Percentiles rank a stretch among this genome's conserved stretches.
These are phyloP conservation scores for Saururus chinensis DNA, from an alignment of 164 flowering plant genomes.

Conservation along the genomic window DNA sequence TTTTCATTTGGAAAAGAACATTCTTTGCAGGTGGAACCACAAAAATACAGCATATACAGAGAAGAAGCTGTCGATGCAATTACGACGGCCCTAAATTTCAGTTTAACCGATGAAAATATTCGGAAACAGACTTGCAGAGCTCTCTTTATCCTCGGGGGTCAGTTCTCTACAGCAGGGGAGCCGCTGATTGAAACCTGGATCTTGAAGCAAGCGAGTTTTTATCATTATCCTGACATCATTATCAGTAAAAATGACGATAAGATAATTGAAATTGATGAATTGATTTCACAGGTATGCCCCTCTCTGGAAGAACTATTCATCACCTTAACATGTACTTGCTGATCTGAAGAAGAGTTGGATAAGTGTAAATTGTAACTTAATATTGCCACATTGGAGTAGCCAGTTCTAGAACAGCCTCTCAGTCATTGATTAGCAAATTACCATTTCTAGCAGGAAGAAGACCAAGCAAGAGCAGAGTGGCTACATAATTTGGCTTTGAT, in stretches of 20 bases:
- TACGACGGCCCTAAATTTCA: conserved; percentile 30
- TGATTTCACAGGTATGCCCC: conserved; percentile 19
- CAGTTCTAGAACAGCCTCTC: neutral
- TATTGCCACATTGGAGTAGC: neutral
- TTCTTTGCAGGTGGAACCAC: conserved; percentile 37
- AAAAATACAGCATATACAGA: conserved; percentile 33
- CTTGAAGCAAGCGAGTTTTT: conserved; percentile 35
- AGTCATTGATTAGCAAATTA: neutral
- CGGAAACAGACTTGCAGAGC: conserved; percentile 43
- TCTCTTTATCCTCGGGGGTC: conserved; percentile 48
- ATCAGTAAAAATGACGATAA: conserved; percentile 13
- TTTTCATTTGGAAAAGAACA: neutral
- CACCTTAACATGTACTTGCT: neutral
- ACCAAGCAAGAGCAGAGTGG: conserved; percentile 43
- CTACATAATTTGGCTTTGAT: conserved; percentile 28
- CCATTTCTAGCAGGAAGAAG: conserved; percentile 39
- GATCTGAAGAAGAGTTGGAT: neutral
- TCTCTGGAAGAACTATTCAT: neutral
- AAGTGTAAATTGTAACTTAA: no score
- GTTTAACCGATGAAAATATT: conserved; percentile 38
- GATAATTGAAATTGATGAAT: conserved; percentile 10
- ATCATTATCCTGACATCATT: conserved; percentile 13
- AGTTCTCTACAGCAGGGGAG: conserved; percentile 36
- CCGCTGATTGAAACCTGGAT: conserved; percentile 34
- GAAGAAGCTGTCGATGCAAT: conserved; percentile 68